Evolutionary conservation across 345 rosid species (phyloP).

Genomic region (Linum trigynum): DNA sequence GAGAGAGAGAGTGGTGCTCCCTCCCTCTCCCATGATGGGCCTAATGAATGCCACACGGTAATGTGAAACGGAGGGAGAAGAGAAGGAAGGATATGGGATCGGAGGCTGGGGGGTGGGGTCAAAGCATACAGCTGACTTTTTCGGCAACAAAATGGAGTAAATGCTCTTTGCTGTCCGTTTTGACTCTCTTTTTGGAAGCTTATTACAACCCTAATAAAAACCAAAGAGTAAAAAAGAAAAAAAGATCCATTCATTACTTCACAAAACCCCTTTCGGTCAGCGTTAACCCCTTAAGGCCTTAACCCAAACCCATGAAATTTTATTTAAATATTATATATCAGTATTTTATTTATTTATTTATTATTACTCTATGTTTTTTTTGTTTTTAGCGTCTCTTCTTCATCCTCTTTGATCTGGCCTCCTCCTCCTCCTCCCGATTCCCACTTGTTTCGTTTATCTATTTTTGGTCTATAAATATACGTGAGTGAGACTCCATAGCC

Average conservation of each 20-base stretch:
- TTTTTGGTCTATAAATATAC: background rate
- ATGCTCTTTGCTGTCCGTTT: conserved; percentile 46
- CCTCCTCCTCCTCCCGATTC: too few relatives aligned
- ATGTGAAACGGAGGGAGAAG: conserved; percentile 9
- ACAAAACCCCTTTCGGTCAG: conserved; percentile 28
- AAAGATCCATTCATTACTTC: too few relatives aligned
- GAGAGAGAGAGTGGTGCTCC: conserved; percentile 13
- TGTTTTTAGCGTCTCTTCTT: background rate
- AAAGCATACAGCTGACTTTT: conserved; percentile 41
- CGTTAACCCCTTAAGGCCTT: conserved; percentile 3
- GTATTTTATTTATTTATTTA: too few relatives aligned
- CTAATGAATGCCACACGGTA: conserved; percentile 27
- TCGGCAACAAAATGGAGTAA: conserved; percentile 29
- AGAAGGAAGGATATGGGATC: conserved; percentile 8
- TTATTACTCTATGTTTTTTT: background rate
- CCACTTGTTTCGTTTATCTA: background rate
- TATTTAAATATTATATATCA: too few relatives aligned
- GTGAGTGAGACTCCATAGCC: background rate
- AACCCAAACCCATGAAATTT: too few relatives aligned
- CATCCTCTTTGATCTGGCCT: background rate
- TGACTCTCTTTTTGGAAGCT: conserved; percentile 33
- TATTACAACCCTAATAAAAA: too few relatives aligned
- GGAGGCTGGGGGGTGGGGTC: conserved; percentile 16
- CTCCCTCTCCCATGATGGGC: conserved; percentile 10
- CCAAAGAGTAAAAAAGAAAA: too few relatives aligned